Conservation (phyloP, 2,329 filamentous ascomycete genomes). For the Colletotrichum sp. region DNA sequence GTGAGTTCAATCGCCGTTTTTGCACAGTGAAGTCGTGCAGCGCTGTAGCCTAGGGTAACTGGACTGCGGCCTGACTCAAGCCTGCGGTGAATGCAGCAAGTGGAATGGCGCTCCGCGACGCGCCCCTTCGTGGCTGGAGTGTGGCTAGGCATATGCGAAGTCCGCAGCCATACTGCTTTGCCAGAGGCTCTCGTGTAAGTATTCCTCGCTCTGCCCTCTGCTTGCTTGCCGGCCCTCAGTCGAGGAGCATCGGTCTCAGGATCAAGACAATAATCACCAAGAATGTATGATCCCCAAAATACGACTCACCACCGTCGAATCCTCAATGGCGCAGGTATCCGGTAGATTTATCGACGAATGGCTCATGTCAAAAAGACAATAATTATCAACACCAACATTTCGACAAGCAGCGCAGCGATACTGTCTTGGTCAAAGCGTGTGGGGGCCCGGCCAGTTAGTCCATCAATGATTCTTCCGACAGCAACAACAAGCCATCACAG, state of each 20-base stretch:
- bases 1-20: background rate
- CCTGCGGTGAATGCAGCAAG: background rate
- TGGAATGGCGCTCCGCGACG: background rate
- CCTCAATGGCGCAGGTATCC: background rate
- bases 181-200: too few species aligned
- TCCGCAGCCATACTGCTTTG: too few species aligned
- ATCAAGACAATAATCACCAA: background rate
- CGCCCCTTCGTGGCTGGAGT: too few species aligned
- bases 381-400: accelerated
- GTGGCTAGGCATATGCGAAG: too few species aligned
- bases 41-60: accelerated
- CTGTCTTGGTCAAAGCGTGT: background rate
- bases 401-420: background rate
- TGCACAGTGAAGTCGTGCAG: background rate
- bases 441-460: background rate
- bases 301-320: background rate
- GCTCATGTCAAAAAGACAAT: background rate
- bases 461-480: background rate
- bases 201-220: too few species aligned
- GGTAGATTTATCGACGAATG: background rate
- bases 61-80: background rate
- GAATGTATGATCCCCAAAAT: background rate
- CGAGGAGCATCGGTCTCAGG: background rate
- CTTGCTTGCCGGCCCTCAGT: too few species aligned
- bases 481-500: background rate